phyloP scores from a whole-genome alignment of 2,329 filamentous ascomycete genomes.

The Aspergillus pseudoglaucus region DNA sequence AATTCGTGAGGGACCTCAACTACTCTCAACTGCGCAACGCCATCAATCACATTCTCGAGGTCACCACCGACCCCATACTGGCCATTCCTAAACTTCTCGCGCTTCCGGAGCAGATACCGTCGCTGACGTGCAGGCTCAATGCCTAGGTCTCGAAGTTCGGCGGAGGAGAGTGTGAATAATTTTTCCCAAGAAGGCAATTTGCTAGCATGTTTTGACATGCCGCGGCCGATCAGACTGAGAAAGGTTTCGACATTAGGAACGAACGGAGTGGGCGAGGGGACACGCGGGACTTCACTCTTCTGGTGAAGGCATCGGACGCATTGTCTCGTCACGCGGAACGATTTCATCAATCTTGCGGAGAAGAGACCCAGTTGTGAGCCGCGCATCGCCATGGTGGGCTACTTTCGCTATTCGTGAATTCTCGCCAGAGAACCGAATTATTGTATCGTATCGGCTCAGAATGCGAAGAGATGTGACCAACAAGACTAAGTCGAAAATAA shows the following conservation, averaged over 20 bases:
- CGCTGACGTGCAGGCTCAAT: slow-evolving; percentile 78
- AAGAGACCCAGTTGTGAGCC: slow-evolving; percentile 20
- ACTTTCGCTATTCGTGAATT: background rate
- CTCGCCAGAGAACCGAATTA: background rate
- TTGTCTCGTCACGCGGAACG: slow-evolving; percentile 21
- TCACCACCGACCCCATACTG: slow-evolving; percentile 78
- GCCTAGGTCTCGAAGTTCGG: slow-evolving; percentile 73
- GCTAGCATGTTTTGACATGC: slow-evolving; percentile 69
- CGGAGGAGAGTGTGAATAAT: slow-evolving; percentile 73
- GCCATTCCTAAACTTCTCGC: slow-evolving; percentile 74
- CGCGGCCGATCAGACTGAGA: slow-evolving; percentile 83
- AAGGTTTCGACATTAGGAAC: slow-evolving; percentile 81
- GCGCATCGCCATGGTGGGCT: slow-evolving; percentile 24
- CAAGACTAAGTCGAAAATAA: too few species aligned
- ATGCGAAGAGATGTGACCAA: background rate
- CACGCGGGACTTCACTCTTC: slow-evolving; percentile 33
- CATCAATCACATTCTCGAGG: slow-evolving; percentile 63
- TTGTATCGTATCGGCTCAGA: background rate
- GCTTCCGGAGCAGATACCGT: slow-evolving; percentile 80
- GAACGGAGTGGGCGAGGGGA: slow-evolving; percentile 72
- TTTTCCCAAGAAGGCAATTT: slow-evolving; percentile 90
- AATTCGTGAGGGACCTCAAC: slow-evolving; percentile 47
- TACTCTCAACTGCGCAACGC: slow-evolving; percentile 52
- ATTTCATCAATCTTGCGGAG: slow-evolving; percentile 19
- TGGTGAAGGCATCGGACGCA: slow-evolving; percentile 38